Evolutionary conservation across 345 rosid genomes (phyloP), one percentile per base, ranked within the genome.

Genomic region (Cochlearia excelsa): DNA sequence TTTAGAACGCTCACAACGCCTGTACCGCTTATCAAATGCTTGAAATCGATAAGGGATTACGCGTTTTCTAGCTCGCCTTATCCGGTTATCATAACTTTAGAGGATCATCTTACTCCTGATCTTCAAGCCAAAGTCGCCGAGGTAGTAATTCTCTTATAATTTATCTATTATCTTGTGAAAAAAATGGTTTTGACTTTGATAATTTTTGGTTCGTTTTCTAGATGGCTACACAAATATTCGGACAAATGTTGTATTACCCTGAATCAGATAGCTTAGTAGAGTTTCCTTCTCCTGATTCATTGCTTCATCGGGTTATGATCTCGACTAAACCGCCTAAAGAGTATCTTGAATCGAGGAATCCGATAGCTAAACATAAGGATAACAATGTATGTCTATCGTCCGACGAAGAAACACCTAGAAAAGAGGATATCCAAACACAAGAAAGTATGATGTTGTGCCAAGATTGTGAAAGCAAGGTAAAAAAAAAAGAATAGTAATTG

Each of bases 381-480:
- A 66, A 9, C 5, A 61, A 10, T 40, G 46, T 9, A 53, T 77
- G 80, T 53, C 75, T 66, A 33, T 71, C 77, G 9, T 74, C 74
- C 0, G 84, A 79, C n/a, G 83, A 79, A 0, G 86, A 77, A 57
- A 55, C 72, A 35, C 73, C 80, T 3, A 28, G 59, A 57, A 64
- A 44, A 57, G 70, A 51, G 33, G 66, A 65, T 34, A 45, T 73
- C 51, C 64, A 61, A 51, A 73, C 69, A 27, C 51, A 63, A 38
- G 64, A 69, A 49, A 43, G 69, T 67, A 62, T 67, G 29, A 31
- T 67, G 50, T 62, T 44, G 37, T 55, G 60, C 7, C 38, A 70
- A 38, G 82, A 78, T 28, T 61, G 6, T 59, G 79, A 74, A 37
- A 74, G 62, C 59, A 79, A 66, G 74, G 88, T 75, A 50, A 43